Conservation (phyloP, 169 alveolate species). For the Cryptosporidium sp. region DNA sequence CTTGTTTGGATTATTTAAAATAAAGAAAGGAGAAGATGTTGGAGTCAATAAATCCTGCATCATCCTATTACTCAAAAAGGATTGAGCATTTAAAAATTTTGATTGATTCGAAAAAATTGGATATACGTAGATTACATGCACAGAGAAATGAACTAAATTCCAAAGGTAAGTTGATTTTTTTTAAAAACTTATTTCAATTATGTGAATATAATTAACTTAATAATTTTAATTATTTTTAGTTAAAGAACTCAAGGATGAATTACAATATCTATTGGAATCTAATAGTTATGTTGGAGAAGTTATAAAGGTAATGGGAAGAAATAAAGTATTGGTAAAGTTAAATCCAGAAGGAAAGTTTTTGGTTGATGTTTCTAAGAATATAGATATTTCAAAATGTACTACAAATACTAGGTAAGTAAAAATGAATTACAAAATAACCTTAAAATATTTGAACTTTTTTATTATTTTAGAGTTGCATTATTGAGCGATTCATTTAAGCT, state of each 20-base stretch:
- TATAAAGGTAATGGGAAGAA: slow-evolving; percentile 97
- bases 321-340: slow-evolving; percentile 96
- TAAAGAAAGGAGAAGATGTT: background rate
- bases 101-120: slow-evolving; percentile 71
- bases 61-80: slow-evolving; percentile 9
- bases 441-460: no score
- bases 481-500: slow-evolving; percentile 90
- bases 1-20: background rate
- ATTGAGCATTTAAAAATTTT: slow-evolving; percentile 43
- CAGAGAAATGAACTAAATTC: slow-evolving; percentile 97
- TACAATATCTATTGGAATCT: slow-evolving; percentile 93
- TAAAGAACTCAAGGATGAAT: slow-evolving; percentile 95
- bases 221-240: slow-evolving; percentile 77
- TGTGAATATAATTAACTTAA: background rate
- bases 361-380: slow-evolving; percentile 91
- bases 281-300: slow-evolving; percentile 98
- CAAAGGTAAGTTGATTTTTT: slow-evolving; percentile 80
- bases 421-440: no score
- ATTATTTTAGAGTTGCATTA: slow-evolving; percentile 81
- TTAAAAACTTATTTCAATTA: no score
- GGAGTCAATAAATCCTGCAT: slow-evolving; percentile 33
- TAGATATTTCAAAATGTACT: slow-evolving; percentile 92
- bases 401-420: slow-evolving; percentile 90
- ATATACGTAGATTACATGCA: slow-evolving; percentile 95
- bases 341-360: slow-evolving; percentile 98